These are phyloP conservation scores for Calocybe cyanea DNA, from an alignment of 768 basidiomycete genomes.

Conservation along the genomic window DNA sequence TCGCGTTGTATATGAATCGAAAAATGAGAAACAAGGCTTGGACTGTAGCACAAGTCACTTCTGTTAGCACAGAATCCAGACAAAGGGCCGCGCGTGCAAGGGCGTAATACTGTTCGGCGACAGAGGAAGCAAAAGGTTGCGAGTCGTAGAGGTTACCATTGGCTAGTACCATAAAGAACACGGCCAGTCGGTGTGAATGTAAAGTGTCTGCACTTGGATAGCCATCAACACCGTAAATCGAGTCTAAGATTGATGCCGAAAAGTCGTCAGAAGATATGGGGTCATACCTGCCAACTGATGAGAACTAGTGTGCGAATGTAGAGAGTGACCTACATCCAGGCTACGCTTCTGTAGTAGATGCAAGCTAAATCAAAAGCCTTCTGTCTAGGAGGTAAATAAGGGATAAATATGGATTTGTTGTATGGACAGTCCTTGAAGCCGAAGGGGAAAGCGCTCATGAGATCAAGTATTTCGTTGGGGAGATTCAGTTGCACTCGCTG, in stretches of 20 bases:
- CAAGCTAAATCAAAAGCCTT: conserved; percentile 36
- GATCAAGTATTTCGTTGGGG: conserved; percentile 38
- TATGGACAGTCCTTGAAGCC: conserved; percentile 38
- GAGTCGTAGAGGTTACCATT: conserved; percentile 43
- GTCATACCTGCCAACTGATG: conserved; percentile 33
- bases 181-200: conserved; percentile 45
- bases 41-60: conserved; percentile 43
- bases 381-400: conserved; percentile 37
- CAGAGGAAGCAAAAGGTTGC: conserved; percentile 24
- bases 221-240: conserved; percentile 36
- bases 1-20: conserved; percentile 38
- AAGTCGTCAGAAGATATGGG: conserved; percentile 43
- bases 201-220: conserved; percentile 28
- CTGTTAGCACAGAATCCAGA: conserved; percentile 38
- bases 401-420: conserved; percentile 31
- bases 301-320: neutral
- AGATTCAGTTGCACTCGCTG: conserved; percentile 28
- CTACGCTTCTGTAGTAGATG: conserved; percentile 39
- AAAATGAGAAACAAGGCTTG: conserved; percentile 45
- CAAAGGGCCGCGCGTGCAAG: conserved; percentile 46
- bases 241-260: conserved; percentile 31
- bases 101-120: conserved; percentile 41
- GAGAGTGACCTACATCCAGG: conserved; percentile 41
- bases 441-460: conserved; percentile 47
- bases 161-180: conserved; percentile 50